Evolutionary conservation across 371 early-diverging fungal genomes (phyloP), one percentile per base, ranked within the genome.

Genomic region (Globomyces sp.): DNA sequence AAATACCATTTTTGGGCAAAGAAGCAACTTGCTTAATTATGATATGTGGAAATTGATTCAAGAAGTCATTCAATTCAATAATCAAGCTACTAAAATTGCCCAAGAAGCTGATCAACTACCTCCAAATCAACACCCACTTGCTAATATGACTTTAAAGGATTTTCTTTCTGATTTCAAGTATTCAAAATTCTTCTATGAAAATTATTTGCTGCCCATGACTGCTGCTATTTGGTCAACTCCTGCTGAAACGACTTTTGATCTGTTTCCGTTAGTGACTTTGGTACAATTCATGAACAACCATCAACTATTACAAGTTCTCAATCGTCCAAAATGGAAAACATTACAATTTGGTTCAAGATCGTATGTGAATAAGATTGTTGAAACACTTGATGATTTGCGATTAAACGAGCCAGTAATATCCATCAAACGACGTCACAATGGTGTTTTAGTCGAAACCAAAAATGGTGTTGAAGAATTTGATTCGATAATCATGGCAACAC

Each of bases 201-300:
- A 85, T 72, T 87, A 85, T 63, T 61, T 81, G 40, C 62, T 82
- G 4, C 86, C 87, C 10, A 84, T 85, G 82, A 83, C 85, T 10
- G 82, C 86, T 3, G 76, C 82, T 11, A 80, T 87, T 52, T 87
- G 87, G 87, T 80, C 82, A 39, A 84, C 85, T 3, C 83, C 85
- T 42, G 78, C 82, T n/a, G 77, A 80, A 48, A 74, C 74, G 68
- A 78, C 84, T n/a, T 69, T 75, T 45, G 71, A 74, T 58, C 70
- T 75, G 47, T 86, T 87, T 60, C 87, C 87, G 3, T 65, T 80
- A 24, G 64, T 77, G 9, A 84, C 86, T 6, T 66, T 86, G 44
- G 76, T 86, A 36, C 75, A 79, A 43, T 87, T 87, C 65, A 80
- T 86, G 82, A 69, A 80, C 39, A 87, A 87, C 67, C 87, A 87